Base-by-base conservation (phyloP, 495 filamentous ascomycete species). In the Hypoxylon fragiforme region DNA sequence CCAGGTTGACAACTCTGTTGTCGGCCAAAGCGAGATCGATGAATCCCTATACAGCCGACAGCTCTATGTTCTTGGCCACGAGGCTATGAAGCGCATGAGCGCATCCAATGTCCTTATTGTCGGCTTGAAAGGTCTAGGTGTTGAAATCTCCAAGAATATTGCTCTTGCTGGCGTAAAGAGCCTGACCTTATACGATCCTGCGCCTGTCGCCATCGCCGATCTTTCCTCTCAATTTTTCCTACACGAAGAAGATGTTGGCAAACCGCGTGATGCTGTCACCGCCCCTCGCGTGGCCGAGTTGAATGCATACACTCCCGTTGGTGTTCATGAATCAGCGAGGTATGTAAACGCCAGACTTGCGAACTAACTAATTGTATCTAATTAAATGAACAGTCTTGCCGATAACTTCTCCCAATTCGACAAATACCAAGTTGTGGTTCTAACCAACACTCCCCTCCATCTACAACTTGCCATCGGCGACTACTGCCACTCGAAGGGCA, bases 21-120 rank as follows among this genome's bases (percentile, higher is more conserved):
- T 72, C 34, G 73, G 71, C 38, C 68, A 70, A 18, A 75, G 73
- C 64, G 82, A 95, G 60, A 97, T 99, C 74, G 95, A 99, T 70
- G 95, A 99, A 74, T 90, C 89, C 43, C 81, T 99, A 57, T 99
- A 99, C 80, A 96, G 91, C 72, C 84, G 95, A 49, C 95, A 99
- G 74, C 89, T 99, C 38, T 95, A 98, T 71, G 94, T 98, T 43
- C 84, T 99, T 50, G 95, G 95, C 22, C 95, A 97, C 73, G 95
- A 99, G 77, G 95, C 95, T 44, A 99, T 99, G 95, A 97, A 95
- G 77, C 89, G 92, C 48, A 99, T 99, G 95, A 81, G 91, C 68
- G 88, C 91, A 41, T 97, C 95, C 15, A 91, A 97, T 69, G 84
- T 99, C 36, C 87, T 99, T 14, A 82, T 99, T 44, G 88, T 91